Conservation (phyloP, 1,139 yeast species). For the Lizanozyma gosingica region DNA sequence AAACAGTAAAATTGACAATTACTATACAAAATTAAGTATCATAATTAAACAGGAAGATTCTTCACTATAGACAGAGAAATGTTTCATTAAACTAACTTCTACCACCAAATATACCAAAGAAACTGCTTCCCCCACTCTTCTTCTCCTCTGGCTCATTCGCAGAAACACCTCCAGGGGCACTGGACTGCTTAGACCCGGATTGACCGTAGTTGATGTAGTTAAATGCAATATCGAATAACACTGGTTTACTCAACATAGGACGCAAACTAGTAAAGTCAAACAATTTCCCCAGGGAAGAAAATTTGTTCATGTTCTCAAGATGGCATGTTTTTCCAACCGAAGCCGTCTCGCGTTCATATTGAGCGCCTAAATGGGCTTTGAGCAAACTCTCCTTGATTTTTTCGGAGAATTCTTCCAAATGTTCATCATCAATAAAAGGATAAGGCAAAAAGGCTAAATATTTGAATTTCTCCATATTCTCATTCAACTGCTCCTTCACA, state of each 20-base stretch:
- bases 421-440: conserved; percentile 26
- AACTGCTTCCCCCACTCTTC: conserved; percentile 23
- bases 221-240: conserved; percentile 80
- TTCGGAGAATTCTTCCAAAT: conserved; percentile 19
- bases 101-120: conserved; percentile 36
- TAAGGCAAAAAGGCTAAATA: conserved; percentile 29
- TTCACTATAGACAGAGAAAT: no score
- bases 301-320: conserved; percentile 6
- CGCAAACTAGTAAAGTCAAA: conserved; percentile 13
- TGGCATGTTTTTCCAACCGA: conserved; percentile 4
- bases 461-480: conserved; percentile 12
- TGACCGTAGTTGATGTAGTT: conserved; percentile 56
- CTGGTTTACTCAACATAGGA: conserved; percentile 76
- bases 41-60: no score
- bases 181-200: conserved; percentile 8
- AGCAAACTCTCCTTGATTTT: conserved; percentile 21
- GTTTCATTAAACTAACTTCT: not conserved
- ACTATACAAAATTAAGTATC: no score
- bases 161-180: conserved; percentile 7
- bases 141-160: conserved; percentile 13
- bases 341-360: conserved; percentile 24
- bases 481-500: conserved; percentile 19
- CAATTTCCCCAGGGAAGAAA: not conserved
- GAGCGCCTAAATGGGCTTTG: conserved; percentile 44
- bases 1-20: no score